phyloP scores from a whole-genome alignment of 1,139 yeast genomes.

The Yamadazyma dendronema region DNA sequence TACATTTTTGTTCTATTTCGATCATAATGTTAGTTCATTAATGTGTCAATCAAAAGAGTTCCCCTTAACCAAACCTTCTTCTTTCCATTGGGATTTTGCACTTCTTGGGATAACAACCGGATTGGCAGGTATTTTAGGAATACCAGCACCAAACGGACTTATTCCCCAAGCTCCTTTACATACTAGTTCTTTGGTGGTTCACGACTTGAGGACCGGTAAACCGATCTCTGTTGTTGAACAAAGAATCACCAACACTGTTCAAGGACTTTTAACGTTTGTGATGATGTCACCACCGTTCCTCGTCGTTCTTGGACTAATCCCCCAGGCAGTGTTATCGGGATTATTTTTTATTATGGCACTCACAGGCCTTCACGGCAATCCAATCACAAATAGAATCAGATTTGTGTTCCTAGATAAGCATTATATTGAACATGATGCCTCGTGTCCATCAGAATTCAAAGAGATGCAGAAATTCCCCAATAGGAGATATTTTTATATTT shows the following conservation, averaged over 20 bases:
- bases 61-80: constrained; percentile 80
- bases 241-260: constrained; percentile 76
- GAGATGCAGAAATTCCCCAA: constrained; percentile 33
- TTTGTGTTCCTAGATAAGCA: constrained; percentile 65
- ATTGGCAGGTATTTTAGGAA: constrained; percentile 78
- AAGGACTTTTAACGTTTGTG: constrained; percentile 79
- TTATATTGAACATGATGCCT: constrained; percentile 33
- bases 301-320: constrained; percentile 78
- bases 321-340: constrained; percentile 92
- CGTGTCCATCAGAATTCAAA: constrained; percentile 36
- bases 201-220: constrained; percentile 40
- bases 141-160: constrained; percentile 94
- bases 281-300: constrained; percentile 89
- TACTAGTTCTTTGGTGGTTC: constrained; percentile 72
- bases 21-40: constrained; percentile 89
- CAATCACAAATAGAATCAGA: constrained; percentile 59
- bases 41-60: constrained; percentile 86
- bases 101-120: constrained; percentile 86
- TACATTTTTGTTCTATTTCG: constrained; percentile 85
- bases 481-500: constrained; percentile 53
- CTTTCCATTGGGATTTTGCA: constrained; percentile 92
- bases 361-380: constrained; percentile 69
- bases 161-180: constrained; percentile 98
- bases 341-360: constrained; percentile 92
- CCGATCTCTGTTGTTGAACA: constrained; percentile 79